Conservation (phyloP, 2,329 filamentous ascomycete species). For the Hymenoscyphus infarciens region DNA sequence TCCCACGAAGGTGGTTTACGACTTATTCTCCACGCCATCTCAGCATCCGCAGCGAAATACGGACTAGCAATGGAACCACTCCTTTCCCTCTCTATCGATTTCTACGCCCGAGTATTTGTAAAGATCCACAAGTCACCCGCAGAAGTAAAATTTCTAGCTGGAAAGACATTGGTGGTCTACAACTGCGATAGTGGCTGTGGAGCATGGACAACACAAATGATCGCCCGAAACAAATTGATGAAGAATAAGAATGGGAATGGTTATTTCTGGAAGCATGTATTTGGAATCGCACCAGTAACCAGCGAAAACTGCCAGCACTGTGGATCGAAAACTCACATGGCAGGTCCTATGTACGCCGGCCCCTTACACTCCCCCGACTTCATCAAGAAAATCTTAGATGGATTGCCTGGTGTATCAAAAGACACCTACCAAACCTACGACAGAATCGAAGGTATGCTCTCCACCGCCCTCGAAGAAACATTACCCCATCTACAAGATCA, state of each 20-base stretch:
- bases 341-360: constrained; percentile 93
- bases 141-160: constrained; percentile 84
- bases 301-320: constrained; percentile 75
- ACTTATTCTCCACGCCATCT: constrained; percentile 78
- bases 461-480: constrained; percentile 76
- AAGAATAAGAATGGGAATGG: constrained; percentile 67
- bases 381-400: constrained; percentile 71
- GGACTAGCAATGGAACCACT: constrained; percentile 87
- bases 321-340: constrained; percentile 78
- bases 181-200: constrained; percentile 88
- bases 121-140: constrained; percentile 74
- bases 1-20: constrained; percentile 89
- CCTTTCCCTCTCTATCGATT: constrained; percentile 91
- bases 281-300: constrained; percentile 66
- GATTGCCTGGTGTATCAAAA: constrained; percentile 63
- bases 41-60: constrained; percentile 76
- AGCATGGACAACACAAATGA: constrained; percentile 79
- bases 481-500: constrained; percentile 18
- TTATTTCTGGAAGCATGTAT: constrained; percentile 73
- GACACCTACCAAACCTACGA: constrained; percentile 74
- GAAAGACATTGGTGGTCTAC: constrained; percentile 90
- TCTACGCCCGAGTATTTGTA: constrained; percentile 88
- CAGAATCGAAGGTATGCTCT: constrained; percentile 87
- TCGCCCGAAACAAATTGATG: constrained; percentile 65
- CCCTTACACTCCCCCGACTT: constrained; percentile 82